phyloP scores from a whole-genome alignment of 2,329 filamentous ascomycete genomes.

The Fusarium humuli region DNA sequence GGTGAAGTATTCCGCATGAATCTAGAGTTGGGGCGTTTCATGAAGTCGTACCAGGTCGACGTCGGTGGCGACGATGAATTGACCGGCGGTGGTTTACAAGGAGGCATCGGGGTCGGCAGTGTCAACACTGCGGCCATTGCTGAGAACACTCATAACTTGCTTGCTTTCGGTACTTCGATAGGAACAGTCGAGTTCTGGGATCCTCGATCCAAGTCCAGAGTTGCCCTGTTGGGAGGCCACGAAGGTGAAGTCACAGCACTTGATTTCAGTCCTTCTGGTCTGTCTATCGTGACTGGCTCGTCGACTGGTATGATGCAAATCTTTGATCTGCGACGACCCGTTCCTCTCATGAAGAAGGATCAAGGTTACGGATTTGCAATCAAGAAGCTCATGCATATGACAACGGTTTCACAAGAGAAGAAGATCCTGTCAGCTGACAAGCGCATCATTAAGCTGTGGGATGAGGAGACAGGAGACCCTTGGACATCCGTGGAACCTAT shows the following conservation, averaged over 20 bases:
- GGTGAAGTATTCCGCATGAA: conserved; percentile 96
- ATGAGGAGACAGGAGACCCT: conserved; percentile 81
- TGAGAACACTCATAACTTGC: conserved; percentile 87
- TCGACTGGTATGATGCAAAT: conserved; percentile 88
- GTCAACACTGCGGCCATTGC: conserved; percentile 91
- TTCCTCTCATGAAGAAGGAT: conserved; percentile 89
- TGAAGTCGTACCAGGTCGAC: conserved; percentile 92
- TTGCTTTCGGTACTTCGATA: conserved; percentile 92
- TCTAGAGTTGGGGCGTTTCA: conserved; percentile 89
- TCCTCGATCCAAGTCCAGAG: conserved; percentile 81
- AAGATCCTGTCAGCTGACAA: conserved; percentile 95
- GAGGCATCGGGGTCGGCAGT: conserved; percentile 84
- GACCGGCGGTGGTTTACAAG: conserved; percentile 82
- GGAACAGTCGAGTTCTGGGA: conserved; percentile 99
- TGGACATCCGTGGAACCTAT: conserved; percentile 97
- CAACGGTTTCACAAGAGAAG: conserved; percentile 78
- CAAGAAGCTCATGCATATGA: conserved; percentile 81
- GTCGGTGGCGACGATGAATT: conserved; percentile 84
- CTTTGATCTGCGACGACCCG: conserved; percentile 90
- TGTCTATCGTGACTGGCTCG: conserved; percentile 88
- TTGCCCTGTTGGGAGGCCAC: conserved; percentile 78
- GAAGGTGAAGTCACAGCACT: conserved; percentile 85
- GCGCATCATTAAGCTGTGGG: conserved; percentile 97
- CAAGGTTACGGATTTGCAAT: conserved; percentile 96
- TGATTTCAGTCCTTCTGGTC: conserved; percentile 84